Percentiles rank a stretch among this genome's conserved stretches.
phyloP scores from a whole-genome alignment of 305 asterid species.

The Solanum aculeatissimum region DNA sequence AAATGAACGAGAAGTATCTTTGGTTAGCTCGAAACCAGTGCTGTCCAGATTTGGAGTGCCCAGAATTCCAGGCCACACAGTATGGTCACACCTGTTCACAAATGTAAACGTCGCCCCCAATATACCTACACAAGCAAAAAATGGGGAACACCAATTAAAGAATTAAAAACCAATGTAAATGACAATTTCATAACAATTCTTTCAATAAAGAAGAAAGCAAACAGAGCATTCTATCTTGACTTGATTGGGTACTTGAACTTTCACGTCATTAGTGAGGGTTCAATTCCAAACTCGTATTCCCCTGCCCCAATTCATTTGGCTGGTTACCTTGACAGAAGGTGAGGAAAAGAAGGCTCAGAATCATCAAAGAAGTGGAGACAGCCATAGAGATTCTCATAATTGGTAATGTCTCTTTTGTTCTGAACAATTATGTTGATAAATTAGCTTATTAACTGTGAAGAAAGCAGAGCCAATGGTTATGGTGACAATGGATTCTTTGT shows the following conservation, averaged over 20 bases:
- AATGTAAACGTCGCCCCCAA: slow-evolving; percentile 45
- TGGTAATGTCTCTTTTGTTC: not conserved
- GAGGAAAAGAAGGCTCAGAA: not conserved
- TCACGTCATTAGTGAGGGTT: not conserved
- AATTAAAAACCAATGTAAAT: not conserved
- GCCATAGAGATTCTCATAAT: not conserved
- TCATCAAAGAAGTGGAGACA: not conserved
- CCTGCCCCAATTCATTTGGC: not conserved
- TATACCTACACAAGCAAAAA: not conserved
- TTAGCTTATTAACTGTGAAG: not conserved
- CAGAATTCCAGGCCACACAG: slow-evolving; percentile 65
- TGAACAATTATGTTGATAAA: not conserved
- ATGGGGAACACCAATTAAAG: not conserved
- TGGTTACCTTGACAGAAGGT: not conserved
- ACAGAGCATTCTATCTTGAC: not conserved
- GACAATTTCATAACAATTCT: not conserved
- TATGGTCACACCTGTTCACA: slow-evolving; percentile 44
- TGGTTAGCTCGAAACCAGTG: slow-evolving; percentile 57
- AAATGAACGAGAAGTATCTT: slow-evolving; percentile 39
- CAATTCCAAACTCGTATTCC: not conserved
- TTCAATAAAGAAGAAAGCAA: not conserved
- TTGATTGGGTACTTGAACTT: not conserved
- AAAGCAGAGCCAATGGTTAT: not conserved
- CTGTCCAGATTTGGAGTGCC: slow-evolving; percentile 40
- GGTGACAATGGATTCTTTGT: not conserved